These are phyloP conservation scores for Pyrus betulifolia DNA, from an alignment of 306 rosid genomes.

Conservation along the genomic window DNA sequence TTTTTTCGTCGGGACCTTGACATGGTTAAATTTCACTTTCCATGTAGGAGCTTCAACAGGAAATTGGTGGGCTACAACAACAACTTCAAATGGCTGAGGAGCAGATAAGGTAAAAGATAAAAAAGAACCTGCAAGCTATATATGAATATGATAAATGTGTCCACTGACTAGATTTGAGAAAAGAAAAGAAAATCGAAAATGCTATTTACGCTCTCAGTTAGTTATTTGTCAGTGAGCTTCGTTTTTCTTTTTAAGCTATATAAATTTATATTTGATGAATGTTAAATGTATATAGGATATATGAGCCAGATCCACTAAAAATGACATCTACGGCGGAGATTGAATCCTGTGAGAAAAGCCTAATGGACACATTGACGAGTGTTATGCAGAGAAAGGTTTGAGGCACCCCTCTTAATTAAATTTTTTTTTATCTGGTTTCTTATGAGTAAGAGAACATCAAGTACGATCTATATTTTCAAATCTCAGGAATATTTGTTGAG, in stretches of 20 bases:
- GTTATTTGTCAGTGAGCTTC: not conserved
- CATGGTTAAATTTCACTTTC: not conserved
- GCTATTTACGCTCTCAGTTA: too few relatives aligned
- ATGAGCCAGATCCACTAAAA: conserved; percentile 62
- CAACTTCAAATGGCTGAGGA: conserved; percentile 75
- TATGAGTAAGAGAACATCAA: not conserved
- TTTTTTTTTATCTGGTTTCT: not conserved
- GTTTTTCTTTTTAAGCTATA: not conserved
- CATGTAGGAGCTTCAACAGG: conserved; percentile 65
- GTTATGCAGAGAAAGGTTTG: conserved; percentile 74
- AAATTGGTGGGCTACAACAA: conserved; percentile 56
- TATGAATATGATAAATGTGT: too few relatives aligned
- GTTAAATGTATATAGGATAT: conserved; percentile 27
- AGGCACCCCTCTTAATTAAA: not conserved
- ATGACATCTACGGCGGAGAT: conserved; percentile 57
- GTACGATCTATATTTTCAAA: not conserved
- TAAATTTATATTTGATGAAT: not conserved
- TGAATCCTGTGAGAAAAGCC: conserved; percentile 54
- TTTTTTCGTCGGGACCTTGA: not conserved
- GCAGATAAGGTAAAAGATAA: conserved; percentile 50
- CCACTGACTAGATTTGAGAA: too few relatives aligned
- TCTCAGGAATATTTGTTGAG: conserved; percentile 50
- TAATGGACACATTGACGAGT: conserved; percentile 52
- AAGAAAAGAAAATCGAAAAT: too few relatives aligned
- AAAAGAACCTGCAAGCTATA: too few relatives aligned